Evolutionary conservation across 2,329 filamentous ascomycete species (phyloP).

Genomic region (Zopfia rhizophila): DNA sequence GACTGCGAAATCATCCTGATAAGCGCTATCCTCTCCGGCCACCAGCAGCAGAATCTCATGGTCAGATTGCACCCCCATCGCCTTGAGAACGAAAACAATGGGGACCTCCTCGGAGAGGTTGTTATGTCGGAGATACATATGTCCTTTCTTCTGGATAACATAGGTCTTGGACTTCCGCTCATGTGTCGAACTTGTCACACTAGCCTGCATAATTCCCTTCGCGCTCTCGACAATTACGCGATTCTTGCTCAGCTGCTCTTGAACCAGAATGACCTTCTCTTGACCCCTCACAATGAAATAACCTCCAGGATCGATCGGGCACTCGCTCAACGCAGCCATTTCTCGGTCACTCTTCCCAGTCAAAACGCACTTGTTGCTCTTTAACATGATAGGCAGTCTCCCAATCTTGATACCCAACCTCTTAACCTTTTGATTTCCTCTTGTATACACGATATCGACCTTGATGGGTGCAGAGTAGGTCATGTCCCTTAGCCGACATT

Average conservation of each 20-base stretch:
- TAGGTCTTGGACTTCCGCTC: slow-evolving; percentile 99
- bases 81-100: slow-evolving; percentile 91
- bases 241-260: slow-evolving; percentile 99
- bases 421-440: slow-evolving; percentile 79
- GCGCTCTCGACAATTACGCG: slow-evolving; percentile 97
- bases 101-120: slow-evolving; percentile 93
- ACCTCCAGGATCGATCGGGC: slow-evolving; percentile 92
- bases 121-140: slow-evolving; percentile 90
- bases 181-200: slow-evolving; percentile 91
- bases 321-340: slow-evolving; percentile 95
- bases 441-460: slow-evolving; percentile 90
- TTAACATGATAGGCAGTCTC: slow-evolving; percentile 95
- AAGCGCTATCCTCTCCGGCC: slow-evolving; percentile 84
- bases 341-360: slow-evolving; percentile 83
- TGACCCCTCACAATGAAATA: slow-evolving; percentile 99
- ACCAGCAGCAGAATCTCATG: slow-evolving; percentile 94
- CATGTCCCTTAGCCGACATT: slow-evolving; percentile 95
- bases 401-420: slow-evolving; percentile 82
- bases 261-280: slow-evolving; percentile 97
- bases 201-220: slow-evolving; percentile 93
- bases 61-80: slow-evolving; percentile 91
- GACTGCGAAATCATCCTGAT: slow-evolving; percentile 93
- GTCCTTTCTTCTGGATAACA: slow-evolving; percentile 91
- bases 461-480: slow-evolving; percentile 97
- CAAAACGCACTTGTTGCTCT: slow-evolving; percentile 92